Base-by-base conservation (phyloP, 768 basidiomycete genomes). In the Russula foetens region DNA sequence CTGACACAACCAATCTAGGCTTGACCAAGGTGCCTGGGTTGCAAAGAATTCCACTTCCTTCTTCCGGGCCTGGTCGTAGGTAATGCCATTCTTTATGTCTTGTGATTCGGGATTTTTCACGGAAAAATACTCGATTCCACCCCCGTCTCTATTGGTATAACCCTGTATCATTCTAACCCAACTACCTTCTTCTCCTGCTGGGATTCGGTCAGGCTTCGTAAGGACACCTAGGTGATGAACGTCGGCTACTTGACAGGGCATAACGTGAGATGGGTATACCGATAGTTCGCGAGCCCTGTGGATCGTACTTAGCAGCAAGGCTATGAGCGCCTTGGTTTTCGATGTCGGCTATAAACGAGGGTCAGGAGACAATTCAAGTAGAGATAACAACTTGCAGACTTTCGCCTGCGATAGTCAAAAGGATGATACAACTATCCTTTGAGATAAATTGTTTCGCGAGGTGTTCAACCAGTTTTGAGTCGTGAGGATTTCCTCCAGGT, bases 281-380 rank as follows among this genome's bases (percentile, higher is more conserved):
- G 19, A 90, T 84, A 0, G 88, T 91, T 6, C 87, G 77, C 48
- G 76, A 79, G 0, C 88, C 86, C 1, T 81, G 73, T 0, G 83
- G 81, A 59, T 90, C 88, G 45, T 79, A 72, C 15, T 73, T 54
- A 66, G 83, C 84, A 0, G 86, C 81, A 0, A 91, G 72, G 21
- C 79, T 73, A 59, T 85, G 83, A 0, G 88, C 88, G 0, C 85
- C 84, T 69, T 91, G 88, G 50, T 88, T 92, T 65, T 90, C 86
- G 28, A 86, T 87, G 65, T 92, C 88, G 51, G 87, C 90, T 91
- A 53, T 7, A 6, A 35, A 50, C 49, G 24, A 51, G 47, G 52
- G 19, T 46, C 14, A 45, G 33, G 4, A 15, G 11, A 14, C 11
- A 3, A 33, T 31, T 17, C 7, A 46, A 38, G 19, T 12, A 52